Evolutionary conservation across 106 monocot species (phyloP), one percentile per base, ranked within the genome.

Genomic region (Iris macrosiphon): DNA sequence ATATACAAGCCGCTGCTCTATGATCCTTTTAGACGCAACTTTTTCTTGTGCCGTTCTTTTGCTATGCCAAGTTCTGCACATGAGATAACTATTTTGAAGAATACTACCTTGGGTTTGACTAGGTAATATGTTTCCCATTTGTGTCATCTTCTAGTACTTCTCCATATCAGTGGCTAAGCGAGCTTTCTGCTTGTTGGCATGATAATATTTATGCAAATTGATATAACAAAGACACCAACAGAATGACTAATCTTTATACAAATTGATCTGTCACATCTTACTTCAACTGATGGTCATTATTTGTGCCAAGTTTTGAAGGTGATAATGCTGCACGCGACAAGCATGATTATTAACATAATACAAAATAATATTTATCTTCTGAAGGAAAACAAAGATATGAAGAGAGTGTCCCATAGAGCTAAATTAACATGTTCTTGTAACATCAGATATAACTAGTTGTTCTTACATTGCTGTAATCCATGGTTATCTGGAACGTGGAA

Each of bases 61-160:
- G 33, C 39, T 35, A 42, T 75, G 6, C 78, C 81, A 60, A 57
- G 55, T 37, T 51, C 55, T 55, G 60, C 33, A 35, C 49, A 69
- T 65, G 60, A 51, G 25, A 69, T 69, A 47, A 62, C 81, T 65
- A 24, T 71, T 57, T 10, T 82, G 38, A 85, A 79, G 66, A 52
- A 40, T 51, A 57, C 85, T 34, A 39, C 67, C 19, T 59, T 65
- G 37, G 75, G 67, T 52, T 49, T 81, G 32, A 69, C 69, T 26
- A 72, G 78, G 91, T 92, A 83, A 18, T 60, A 6, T 4, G 10
- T 13, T 14, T 48, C 14, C 21, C 45, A 13, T 21, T 5, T 43
- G 41, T 16, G 20, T 63, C 4, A 3, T 20, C 20, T 45, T 20
- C 41, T 41, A 41, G 17, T 41, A n/a, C 14, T 15, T 10, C 41